phyloP scores from a whole-genome alignment of 208 protist genomes.

The Leishmania lainsoni region DNA sequence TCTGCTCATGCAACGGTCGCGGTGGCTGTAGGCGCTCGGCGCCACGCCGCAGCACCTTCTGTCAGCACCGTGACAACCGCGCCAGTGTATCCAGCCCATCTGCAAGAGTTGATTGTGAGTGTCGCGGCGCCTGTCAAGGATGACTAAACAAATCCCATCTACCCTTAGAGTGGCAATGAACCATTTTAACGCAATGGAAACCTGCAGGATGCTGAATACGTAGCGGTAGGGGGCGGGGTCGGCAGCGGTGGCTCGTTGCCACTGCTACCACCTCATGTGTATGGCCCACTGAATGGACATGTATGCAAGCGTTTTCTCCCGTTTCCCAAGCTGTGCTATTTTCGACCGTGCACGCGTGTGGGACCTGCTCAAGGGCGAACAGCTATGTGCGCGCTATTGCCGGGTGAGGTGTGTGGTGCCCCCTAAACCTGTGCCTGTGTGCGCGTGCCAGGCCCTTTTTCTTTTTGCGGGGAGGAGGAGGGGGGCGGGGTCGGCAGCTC shows the following conservation, averaged over 20 bases:
- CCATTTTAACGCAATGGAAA: neutral
- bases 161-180: neutral
- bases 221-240: neutral
- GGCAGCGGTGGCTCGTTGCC: neutral
- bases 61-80: neutral
- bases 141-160: neutral
- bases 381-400: neutral
- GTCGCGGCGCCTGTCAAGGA: neutral
- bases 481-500: neutral
- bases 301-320: neutral
- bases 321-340: neutral
- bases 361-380: neutral
- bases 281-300: neutral
- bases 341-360: neutral
- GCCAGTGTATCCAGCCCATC: neutral
- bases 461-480: neutral
- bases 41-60: neutral
- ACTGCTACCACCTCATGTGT: neutral
- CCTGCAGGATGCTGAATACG: neutral
- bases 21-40: neutral
- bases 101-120: neutral
- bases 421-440: neutral
- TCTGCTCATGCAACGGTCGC: neutral
- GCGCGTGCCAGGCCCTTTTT: neutral
- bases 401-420: neutral